A percentile compares a stretch with the other conserved stretches of the same genome.
Conservation (phyloP, 1,139 yeast species). For the Saccharomyces hybrid region DNA sequence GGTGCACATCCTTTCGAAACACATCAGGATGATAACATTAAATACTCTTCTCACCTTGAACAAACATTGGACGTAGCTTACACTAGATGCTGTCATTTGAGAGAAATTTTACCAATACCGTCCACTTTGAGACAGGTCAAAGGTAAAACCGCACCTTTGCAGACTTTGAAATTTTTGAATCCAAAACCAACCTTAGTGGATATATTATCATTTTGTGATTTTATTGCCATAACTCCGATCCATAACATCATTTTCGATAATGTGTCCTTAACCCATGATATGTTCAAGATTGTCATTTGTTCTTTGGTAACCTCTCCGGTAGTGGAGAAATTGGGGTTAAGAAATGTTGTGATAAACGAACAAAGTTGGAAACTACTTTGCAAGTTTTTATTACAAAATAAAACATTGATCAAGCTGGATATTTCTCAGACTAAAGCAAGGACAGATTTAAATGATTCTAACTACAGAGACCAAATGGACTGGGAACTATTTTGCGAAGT, state of each 20-base stretch:
- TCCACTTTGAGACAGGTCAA: slow-evolving; percentile 71
- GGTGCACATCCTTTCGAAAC: slow-evolving; percentile 53
- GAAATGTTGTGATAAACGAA: slow-evolving; percentile 69
- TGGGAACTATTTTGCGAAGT: slow-evolving; percentile 68
- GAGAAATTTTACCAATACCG: slow-evolving; percentile 70
- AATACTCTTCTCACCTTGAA: slow-evolving; percentile 19
- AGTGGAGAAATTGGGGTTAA: slow-evolving; percentile 63
- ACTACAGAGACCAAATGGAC: slow-evolving; percentile 59
- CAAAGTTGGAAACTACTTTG: slow-evolving; percentile 72
- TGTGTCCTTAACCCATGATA: slow-evolving; percentile 69
- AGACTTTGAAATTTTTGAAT: slow-evolving; percentile 69
- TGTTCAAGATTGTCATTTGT: slow-evolving; percentile 63
- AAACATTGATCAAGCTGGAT: slow-evolving; percentile 58
- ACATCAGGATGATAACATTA: background rate
- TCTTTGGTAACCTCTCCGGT: slow-evolving; percentile 51
- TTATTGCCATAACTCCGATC: slow-evolving; percentile 76
- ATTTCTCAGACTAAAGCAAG: slow-evolving; percentile 68
- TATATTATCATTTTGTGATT: slow-evolving; percentile 80
- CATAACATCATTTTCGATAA: slow-evolving; percentile 75
- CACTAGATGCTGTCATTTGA: slow-evolving; percentile 66
- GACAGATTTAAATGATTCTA: slow-evolving; percentile 44
- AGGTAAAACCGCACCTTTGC: slow-evolving; percentile 66
- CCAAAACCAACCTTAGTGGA: slow-evolving; percentile 90
- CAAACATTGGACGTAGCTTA: slow-evolving; percentile 58
- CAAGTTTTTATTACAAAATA: slow-evolving; percentile 56